Percentiles rank a stretch among this genome's conserved stretches.
Conservation (phyloP, 2,329 filamentous ascomycete genomes). For the Erysiphe pulchra region DNA sequence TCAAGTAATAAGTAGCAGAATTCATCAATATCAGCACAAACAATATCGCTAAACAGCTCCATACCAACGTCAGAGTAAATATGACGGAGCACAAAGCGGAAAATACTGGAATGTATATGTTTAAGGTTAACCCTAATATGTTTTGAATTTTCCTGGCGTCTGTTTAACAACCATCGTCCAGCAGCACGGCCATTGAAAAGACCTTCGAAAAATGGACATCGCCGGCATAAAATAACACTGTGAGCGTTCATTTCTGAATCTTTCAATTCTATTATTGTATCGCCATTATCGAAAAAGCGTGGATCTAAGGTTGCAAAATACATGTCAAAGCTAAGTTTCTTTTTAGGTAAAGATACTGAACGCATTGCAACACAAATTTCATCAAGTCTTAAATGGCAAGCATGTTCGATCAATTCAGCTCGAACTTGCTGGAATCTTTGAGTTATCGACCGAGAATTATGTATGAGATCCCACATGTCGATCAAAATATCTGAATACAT, state of each 20-base stretch:
- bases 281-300: conserved; percentile 51
- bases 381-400: conserved; percentile 40
- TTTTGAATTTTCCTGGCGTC: conserved; percentile 26
- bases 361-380: conserved; percentile 44
- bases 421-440: conserved; percentile 56
- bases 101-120: conserved; percentile 49
- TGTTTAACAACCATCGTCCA: conserved; percentile 57
- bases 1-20: conserved; percentile 79
- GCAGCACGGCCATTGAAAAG: conserved; percentile 71
- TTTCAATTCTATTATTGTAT: conserved; percentile 55
- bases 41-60: conserved; percentile 58
- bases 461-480: conserved; percentile 64
- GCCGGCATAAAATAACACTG: conserved; percentile 50
- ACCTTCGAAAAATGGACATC: conserved; percentile 80
- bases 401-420: conserved; percentile 68
- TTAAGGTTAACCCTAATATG: conserved; percentile 52
- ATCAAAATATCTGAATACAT: conserved; percentile 57
- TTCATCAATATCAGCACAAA: conserved; percentile 47
- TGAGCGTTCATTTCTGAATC: conserved; percentile 50
- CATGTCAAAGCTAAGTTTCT: conserved; percentile 43
- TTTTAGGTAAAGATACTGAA: conserved; percentile 40
- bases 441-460: conserved; percentile 20
- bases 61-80: conserved; percentile 64
- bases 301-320: conserved; percentile 39
- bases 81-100: conserved; percentile 53